Evolutionary conservation across 2,329 filamentous ascomycete species (phyloP).

Genomic region (Aspergillus persii): DNA sequence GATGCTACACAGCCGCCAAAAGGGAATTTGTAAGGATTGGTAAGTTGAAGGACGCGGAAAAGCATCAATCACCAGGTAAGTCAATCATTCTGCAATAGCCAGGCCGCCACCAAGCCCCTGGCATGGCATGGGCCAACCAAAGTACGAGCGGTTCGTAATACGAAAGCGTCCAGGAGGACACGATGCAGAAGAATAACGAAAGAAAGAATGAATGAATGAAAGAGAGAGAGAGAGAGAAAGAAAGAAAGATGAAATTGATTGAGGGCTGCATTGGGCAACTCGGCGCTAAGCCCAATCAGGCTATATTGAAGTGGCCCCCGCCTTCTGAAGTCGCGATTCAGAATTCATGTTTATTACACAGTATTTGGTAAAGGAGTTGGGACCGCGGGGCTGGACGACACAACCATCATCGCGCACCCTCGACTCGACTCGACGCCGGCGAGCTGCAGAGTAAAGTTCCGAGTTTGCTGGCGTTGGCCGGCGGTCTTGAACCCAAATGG

Average conservation of each 20-base stretch:
- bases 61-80: not conserved
- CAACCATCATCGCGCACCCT: too few relatives aligned
- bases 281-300: conserved; percentile 1
- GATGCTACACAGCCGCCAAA: not conserved
- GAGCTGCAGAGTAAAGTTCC: conserved; percentile 4
- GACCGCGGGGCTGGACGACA: not conserved
- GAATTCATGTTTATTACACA: too few relatives aligned
- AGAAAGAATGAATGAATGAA: not conserved
- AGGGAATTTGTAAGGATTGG: not conserved
- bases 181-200: too few relatives aligned
- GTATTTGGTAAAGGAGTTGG: too few relatives aligned
- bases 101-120: not conserved
- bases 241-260: not conserved
- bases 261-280: not conserved
- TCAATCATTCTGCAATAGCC: not conserved
- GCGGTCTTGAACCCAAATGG: conserved; percentile 1
- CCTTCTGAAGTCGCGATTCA: too few relatives aligned
- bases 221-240: not conserved
- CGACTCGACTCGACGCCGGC: too few relatives aligned
- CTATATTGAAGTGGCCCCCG: conserved; percentile 3
- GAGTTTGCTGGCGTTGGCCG: conserved; percentile 1
- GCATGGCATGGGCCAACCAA: not conserved
- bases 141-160: not conserved
- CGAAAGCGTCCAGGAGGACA: not conserved
- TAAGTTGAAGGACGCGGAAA: not conserved